Conservation (phyloP, 768 basidiomycete species). For the Leccinum variicolor region DNA sequence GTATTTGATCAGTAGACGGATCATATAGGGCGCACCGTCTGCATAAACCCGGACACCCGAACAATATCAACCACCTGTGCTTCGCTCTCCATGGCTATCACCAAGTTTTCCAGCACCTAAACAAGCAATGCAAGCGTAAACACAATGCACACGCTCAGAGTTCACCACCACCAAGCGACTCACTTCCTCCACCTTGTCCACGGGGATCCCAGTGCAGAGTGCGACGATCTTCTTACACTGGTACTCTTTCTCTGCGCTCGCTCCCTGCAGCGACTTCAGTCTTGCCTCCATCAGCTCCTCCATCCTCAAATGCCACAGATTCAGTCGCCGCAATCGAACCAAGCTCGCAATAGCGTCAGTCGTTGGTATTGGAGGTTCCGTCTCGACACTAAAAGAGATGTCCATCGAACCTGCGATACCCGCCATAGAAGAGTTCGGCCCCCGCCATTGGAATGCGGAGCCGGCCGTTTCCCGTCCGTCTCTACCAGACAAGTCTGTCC, state of each 20-base stretch:
- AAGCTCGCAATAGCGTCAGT: conserved; percentile 57
- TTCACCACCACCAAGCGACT: conserved; percentile 34
- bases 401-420: conserved; percentile 65
- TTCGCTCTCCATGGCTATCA: conserved; percentile 88
- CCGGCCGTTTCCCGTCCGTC: conserved; percentile 34
- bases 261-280: conserved; percentile 68
- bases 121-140: conserved; percentile 26
- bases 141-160: conserved; percentile 13
- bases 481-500: conserved; percentile 44
- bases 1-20: conserved; percentile 18
- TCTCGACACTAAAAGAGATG: conserved; percentile 58
- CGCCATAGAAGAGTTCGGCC: conserved; percentile 61
- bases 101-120: conserved; percentile 81
- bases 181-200: conserved; percentile 89
- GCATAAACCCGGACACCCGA: conserved; percentile 88
- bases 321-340: conserved; percentile 70
- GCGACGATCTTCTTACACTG: conserved; percentile 92
- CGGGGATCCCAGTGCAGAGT: conserved; percentile 79
- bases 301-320: conserved; percentile 79
- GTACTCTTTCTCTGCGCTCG: conserved; percentile 84
- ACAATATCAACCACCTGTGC: conserved; percentile 76
- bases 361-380: conserved; percentile 69
- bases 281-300: conserved; percentile 70
- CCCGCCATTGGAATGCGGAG: conserved; percentile 70
- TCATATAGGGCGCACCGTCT: conserved; percentile 54